A percentile compares a stretch with the other conserved stretches of the same genome.
phyloP scores from a whole-genome alignment of 495 filamentous ascomycete genomes.

The Podospora pseudocomata region DNA sequence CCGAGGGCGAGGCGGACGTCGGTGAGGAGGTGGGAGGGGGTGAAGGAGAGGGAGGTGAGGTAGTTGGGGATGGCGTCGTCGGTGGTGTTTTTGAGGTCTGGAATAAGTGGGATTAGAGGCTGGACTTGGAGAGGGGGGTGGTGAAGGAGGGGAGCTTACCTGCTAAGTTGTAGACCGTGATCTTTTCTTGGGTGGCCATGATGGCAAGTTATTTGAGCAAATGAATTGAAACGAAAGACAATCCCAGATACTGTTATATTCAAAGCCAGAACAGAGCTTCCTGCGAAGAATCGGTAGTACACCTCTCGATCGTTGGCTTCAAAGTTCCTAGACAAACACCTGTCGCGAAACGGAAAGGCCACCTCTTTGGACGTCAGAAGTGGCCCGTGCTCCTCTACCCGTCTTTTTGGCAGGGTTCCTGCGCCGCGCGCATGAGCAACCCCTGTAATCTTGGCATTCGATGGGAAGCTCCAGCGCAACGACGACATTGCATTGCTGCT shows the following conservation, averaged over 20 bases:
- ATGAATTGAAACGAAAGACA: not conserved
- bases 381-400: slow-evolving; percentile 6
- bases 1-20: slow-evolving; percentile 81
- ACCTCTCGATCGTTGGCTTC: not conserved
- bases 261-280: not conserved
- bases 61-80: slow-evolving; percentile 95
- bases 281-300: not conserved
- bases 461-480: slow-evolving; percentile 8
- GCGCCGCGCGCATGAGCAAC: slow-evolving; percentile 3
- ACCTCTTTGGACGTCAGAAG: slow-evolving; percentile 17
- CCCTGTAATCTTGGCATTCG: slow-evolving; percentile 9
- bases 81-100: slow-evolving; percentile 93
- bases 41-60: slow-evolving; percentile 77
- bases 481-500: slow-evolving; percentile 7
- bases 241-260: not conserved
- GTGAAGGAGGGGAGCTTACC: slow-evolving; percentile 40
- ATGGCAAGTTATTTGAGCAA: not conserved
- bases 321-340: slow-evolving; percentile 2
- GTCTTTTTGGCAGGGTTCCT: not conserved
- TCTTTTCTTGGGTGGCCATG: slow-evolving; percentile 52
- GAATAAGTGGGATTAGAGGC: slow-evolving; percentile 14
- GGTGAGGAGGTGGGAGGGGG: slow-evolving; percentile 70
- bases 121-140: not conserved
- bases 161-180: slow-evolving; percentile 64
- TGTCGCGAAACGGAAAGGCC: slow-evolving; percentile 21